Conservation (phyloP, 306 rosid species). For the Inga laurina region DNA sequence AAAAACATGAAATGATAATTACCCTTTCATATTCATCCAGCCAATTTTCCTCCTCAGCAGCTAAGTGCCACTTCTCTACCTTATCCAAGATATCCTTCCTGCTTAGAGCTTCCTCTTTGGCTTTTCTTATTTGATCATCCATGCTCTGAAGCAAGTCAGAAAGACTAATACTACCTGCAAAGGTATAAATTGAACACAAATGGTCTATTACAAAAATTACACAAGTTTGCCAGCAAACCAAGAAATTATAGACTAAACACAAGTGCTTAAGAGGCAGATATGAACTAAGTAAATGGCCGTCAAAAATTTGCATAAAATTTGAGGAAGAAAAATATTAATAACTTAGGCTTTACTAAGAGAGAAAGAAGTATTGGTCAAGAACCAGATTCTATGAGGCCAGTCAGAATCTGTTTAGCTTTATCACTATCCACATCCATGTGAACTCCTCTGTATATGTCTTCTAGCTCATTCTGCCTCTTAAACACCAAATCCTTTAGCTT, state of each 20-base stretch:
- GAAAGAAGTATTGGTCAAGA: background rate
- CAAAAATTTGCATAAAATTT: slow-evolving; percentile 4
- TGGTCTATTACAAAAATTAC: background rate
- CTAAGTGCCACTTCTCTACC: slow-evolving; percentile 83
- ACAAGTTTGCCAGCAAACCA: background rate
- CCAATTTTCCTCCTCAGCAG: slow-evolving; percentile 95
- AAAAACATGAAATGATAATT: slow-evolving; percentile 10
- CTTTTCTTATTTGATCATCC: slow-evolving; percentile 81
- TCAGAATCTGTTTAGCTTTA: slow-evolving; percentile 66
- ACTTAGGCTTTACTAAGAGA: background rate
- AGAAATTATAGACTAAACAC: background rate
- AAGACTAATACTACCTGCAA: slow-evolving; percentile 58
- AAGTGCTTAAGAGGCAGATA: slow-evolving; percentile 11
- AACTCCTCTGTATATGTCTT: slow-evolving; percentile 78
- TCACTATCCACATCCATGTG: slow-evolving; percentile 81
- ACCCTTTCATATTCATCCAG: slow-evolving; percentile 96
- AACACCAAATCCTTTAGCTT: slow-evolving; percentile 81
- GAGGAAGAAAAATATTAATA: background rate
- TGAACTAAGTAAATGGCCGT: background rate
- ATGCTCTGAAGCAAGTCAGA: slow-evolving; percentile 78
- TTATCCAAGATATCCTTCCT: slow-evolving; percentile 90
- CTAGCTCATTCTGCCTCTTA: slow-evolving; percentile 84
- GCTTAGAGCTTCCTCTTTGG: slow-evolving; percentile 86
- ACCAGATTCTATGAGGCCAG: slow-evolving; percentile 78
- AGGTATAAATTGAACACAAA: slow-evolving; percentile 26